Conservation (phyloP, 257 asterid species). For the Echites panduratus region DNA sequence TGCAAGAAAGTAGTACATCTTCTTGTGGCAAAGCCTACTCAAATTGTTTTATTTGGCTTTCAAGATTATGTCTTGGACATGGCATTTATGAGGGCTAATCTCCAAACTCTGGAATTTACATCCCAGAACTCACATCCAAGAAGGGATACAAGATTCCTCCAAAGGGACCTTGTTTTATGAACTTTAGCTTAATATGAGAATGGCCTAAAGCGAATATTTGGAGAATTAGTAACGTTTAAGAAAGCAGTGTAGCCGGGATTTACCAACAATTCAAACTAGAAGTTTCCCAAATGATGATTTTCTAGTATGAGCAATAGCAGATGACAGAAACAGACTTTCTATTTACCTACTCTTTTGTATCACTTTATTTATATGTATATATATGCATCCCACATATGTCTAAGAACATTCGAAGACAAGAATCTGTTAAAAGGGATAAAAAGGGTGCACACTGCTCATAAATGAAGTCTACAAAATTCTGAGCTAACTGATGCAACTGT, state of each 20-base stretch:
- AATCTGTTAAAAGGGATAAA: too few species aligned
- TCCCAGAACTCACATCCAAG: background rate
- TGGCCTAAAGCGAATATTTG: background rate
- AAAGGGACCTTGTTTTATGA: background rate
- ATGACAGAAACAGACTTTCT: background rate
- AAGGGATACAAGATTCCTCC: background rate
- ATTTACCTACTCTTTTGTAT: background rate
- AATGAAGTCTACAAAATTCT: slow-evolving; percentile 20
- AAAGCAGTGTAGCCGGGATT: background rate
- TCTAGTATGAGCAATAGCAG: background rate
- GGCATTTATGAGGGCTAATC: too few species aligned
- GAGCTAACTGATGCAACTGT: slow-evolving; percentile 8
- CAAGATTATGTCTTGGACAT: too few species aligned
- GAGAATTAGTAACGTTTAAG: background rate
- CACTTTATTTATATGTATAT: background rate
- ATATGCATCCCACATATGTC: background rate
- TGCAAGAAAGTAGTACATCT: too few species aligned
- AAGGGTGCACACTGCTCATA: slow-evolving; percentile 4
- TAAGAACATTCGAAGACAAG: background rate
- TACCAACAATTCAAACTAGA: background rate
- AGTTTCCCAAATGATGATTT: too few species aligned
- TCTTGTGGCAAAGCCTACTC: too few species aligned
- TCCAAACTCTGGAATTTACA: too few species aligned
- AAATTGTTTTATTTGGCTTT: too few species aligned
- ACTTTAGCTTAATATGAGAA: background rate